Evolutionary conservation across 306 rosid genomes (phyloP).

Genomic region (Adenanthera pavonina): DNA sequence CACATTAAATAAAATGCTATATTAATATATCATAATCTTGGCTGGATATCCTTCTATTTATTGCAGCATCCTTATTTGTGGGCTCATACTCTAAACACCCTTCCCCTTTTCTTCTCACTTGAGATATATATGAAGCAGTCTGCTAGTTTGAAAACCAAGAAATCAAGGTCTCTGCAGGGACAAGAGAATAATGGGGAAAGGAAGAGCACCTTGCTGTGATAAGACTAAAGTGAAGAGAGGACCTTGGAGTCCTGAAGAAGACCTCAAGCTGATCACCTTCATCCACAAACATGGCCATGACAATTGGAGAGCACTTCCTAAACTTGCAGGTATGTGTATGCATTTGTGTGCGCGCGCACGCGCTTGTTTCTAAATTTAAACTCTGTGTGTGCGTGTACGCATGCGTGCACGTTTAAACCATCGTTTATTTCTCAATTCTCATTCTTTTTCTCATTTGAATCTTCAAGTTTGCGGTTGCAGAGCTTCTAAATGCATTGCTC

Average conservation of each 20-base stretch:
- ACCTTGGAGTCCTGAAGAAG: conserved; percentile 96
- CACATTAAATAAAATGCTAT: conserved; percentile 14
- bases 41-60: conserved; percentile 58
- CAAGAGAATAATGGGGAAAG: conserved; percentile 70
- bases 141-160: background rate
- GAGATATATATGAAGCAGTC: background rate
- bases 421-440: background rate
- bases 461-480: conserved; percentile 14
- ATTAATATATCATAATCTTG: conserved; percentile 24
- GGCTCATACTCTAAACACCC: conserved; percentile 29
- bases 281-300: conserved; percentile 92
- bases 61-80: conserved; percentile 43
- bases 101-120: conserved; percentile 27
- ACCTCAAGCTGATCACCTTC: conserved; percentile 80
- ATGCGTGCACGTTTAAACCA: too few relatives aligned
- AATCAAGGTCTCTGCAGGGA: background rate
- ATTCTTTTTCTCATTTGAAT: conserved; percentile 6
- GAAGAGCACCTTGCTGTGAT: conserved; percentile 97
- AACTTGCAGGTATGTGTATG: conserved; percentile 74
- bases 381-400: too few relatives aligned
- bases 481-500: conserved; percentile 5
- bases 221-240: conserved; percentile 92
- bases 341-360: too few relatives aligned
- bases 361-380: background rate
- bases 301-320: conserved; percentile 96